Evolutionary conservation across 2,329 filamentous ascomycete species (phyloP), one percentile per base, ranked within the genome.

Genomic region (Ophiostoma montium): DNA sequence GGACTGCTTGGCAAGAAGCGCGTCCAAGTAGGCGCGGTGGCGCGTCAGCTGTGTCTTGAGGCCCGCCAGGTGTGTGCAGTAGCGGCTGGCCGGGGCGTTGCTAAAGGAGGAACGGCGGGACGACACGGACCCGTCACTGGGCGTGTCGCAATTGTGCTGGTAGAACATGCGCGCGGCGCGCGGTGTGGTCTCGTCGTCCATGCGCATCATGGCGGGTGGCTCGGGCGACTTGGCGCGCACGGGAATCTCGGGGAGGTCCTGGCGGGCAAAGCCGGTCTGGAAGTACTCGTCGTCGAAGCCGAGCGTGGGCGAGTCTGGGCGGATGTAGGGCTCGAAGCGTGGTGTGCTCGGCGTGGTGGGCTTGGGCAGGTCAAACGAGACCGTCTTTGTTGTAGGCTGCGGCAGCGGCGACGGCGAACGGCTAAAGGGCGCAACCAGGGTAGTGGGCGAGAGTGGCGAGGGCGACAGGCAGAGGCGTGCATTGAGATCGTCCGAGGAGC

Each of bases 301-400:
- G 6, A 80, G 68, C 0, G 76, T 80, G 1, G 76, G 76, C 3
- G 75, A 79, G 55, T 80, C 76, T 0, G 75, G 76, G 9, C 76
- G 72, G 52, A 76, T 67, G 31, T 70, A 62, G 18, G 72, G 71
- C 55, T 74, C 65, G 67, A 70, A 35, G 61, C 57, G 55, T 19
- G 56, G 46, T 33, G 33, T 23, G 1, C 50, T 55, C 12, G 60
- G 55, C n/a, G n/a, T n/a, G 23, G 5, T 27, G 4, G 23, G 23
- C 57, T 68, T 68, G 15, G 61, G 58, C 6, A 65, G 56, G 13
- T 65, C 69, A 53, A 70, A 70, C 1, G 67, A 69, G 0, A 70
- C 67, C 57, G 68, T 70, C 58, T 70, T 70, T 52, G 61, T 62
- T n/a, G n/a, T n/a, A n/a, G 12, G 57, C 54, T 27, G 11, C 56